Evolutionary conservation across 106 monocot species (phyloP), one percentile per base, ranked within the genome.

Genomic region (Dendrobium nobile): DNA sequence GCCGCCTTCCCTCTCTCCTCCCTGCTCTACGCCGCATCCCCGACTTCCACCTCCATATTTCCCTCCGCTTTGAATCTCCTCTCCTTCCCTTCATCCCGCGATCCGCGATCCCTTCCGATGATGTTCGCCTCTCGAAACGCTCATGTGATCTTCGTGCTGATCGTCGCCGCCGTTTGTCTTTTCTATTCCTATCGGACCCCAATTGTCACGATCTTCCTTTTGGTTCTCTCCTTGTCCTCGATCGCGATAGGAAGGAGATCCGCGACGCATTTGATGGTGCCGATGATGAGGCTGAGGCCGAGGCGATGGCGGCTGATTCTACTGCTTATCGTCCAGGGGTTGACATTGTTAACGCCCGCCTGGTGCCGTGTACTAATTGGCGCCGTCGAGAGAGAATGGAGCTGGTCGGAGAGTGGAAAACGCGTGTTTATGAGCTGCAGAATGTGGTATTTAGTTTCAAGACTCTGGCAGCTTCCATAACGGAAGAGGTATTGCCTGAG

Each of bases 371-470:
- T 31, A 86, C 87, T 51, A 96, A 87, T 64, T 96, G 96, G 93
- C 82, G 89, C 47, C 75, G 87, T 77, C 83, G 84, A 77, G 92
- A 93, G 88, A 90, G 87, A 85, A 86, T 80, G 44, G 96, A 96
- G 85, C 81, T 73, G 28, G 96, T 96, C 9, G 90, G 88, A 16
- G 85, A 88, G 77, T 96, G 93, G 93, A 91, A 88, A 78, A 81
- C 93, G 1, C 72, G 79, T 40, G 88, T 93, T 2, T 96, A 88
- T 75, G 96, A 96, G 47, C 72, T 96, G 48, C 84, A 96, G 65
- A 93, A 96, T 37, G 88, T 96, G 1, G 72, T 90, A n/a, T 93
- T 91, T 83, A 92, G 84, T 70, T 88, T 96, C 78, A 93, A 87
- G 83, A 90, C 93, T 1, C 59, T 90, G 79, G 82, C 84, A 40